These are phyloP conservation scores for Elsinoe ampelina DNA, from an alignment of 2,329 filamentous ascomycete genomes.

Conservation along the genomic window DNA sequence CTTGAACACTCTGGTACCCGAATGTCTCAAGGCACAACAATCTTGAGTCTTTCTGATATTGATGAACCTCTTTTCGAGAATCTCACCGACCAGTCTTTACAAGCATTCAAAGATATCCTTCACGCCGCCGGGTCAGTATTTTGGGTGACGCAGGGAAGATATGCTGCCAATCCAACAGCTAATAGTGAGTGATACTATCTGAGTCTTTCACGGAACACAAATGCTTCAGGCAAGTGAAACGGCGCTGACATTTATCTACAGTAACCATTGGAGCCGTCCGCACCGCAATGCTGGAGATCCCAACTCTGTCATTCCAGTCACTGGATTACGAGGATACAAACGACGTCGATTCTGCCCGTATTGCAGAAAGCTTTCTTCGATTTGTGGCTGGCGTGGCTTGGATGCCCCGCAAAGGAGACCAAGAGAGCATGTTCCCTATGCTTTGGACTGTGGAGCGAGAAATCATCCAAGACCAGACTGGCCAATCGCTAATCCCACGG, in stretches of 20 bases:
- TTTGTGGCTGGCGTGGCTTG: background rate
- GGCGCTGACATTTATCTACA: background rate
- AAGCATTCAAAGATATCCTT: background rate
- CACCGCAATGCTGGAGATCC: background rate
- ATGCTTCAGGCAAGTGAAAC: slow-evolving; percentile 10
- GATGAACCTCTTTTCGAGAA: slow-evolving; percentile 11
- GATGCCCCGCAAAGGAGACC: background rate
- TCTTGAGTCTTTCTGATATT: slow-evolving; percentile 9
- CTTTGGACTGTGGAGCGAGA: slow-evolving; percentile 19
- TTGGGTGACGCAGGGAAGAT: background rate
- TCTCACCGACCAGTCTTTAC: background rate
- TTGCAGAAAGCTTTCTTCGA: background rate
- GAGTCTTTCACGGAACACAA: slow-evolving; percentile 17
- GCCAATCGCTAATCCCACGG: slow-evolving; percentile 17
- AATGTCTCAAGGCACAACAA: background rate
- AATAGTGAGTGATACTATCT: slow-evolving; percentile 16
- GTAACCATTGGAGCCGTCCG: background rate
- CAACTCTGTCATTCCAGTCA: slow-evolving; percentile 21
- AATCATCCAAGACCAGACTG: slow-evolving; percentile 16
- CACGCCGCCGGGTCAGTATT: background rate
- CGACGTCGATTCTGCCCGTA: background rate
- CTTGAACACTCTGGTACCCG: background rate
- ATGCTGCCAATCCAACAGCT: background rate
- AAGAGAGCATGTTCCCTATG: slow-evolving; percentile 10
- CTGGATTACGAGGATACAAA: slow-evolving; percentile 15